Evolutionary conservation across 768 basidiomycete species (phyloP).

Genomic region (Amanita subjunquillea): DNA sequence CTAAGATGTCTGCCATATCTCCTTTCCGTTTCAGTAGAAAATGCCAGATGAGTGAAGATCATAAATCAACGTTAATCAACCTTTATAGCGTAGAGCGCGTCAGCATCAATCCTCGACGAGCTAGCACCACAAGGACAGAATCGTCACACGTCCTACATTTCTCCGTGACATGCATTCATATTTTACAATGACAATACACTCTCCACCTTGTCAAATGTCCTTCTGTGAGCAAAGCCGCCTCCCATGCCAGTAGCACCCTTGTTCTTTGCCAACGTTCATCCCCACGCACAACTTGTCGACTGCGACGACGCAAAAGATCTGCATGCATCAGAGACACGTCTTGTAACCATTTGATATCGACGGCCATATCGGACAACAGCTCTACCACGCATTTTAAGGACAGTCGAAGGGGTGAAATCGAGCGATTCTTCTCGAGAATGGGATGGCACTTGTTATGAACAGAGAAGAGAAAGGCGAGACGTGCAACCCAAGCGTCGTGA

Average conservation of each 20-base stretch:
- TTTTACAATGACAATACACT: background rate
- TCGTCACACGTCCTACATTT: too few species aligned
- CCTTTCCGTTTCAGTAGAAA: too few species aligned
- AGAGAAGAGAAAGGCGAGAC: background rate
- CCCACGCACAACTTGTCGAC: background rate
- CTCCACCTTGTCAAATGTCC: background rate
- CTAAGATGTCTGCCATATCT: too few species aligned
- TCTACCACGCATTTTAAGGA: background rate
- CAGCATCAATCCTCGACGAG: too few species aligned
- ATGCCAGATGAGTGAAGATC: too few species aligned
- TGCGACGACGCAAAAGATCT: background rate
- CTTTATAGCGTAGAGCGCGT: too few species aligned
- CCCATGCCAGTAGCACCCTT: background rate
- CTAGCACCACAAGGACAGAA: too few species aligned
- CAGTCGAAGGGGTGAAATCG: background rate
- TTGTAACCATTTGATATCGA: background rate
- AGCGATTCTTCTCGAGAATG: constrained; percentile 1
- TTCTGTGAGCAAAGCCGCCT: background rate
- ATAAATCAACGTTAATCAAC: too few species aligned
- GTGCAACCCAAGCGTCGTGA: constrained; percentile 1
- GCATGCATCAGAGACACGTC: constrained; percentile 2
- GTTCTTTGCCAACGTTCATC: background rate
- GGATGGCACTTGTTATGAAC: background rate
- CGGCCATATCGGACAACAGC: background rate
- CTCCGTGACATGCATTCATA: too few species aligned